These are phyloP conservation scores for Flaveria floridana DNA, from an alignment of 140 eudicot genomes.

Conservation along the genomic window DNA sequence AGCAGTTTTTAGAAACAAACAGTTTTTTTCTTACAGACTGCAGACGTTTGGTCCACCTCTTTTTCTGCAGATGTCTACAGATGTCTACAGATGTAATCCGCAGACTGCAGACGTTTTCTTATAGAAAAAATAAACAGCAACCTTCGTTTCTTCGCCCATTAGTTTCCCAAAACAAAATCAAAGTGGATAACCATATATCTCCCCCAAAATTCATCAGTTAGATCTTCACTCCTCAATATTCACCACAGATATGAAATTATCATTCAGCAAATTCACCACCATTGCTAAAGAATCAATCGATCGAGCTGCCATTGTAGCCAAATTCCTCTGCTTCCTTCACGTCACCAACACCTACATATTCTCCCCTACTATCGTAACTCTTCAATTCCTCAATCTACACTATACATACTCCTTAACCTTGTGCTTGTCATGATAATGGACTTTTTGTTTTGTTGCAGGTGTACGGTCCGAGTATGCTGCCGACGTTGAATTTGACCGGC, in stretches of 20 bases:
- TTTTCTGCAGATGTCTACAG: no score
- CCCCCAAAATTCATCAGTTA: conserved; percentile 14
- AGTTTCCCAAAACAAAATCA: conserved; percentile 8
- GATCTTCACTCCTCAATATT: background rate
- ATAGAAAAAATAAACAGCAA: no score
- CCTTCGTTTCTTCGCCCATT: no score
- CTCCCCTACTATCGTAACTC: conserved; percentile 64
- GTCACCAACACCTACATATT: conserved; percentile 64
- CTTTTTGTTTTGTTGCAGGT: conserved; percentile 44
- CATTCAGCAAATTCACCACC: conserved; percentile 37
- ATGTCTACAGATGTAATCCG: no score
- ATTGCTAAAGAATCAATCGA: conserved; percentile 50
- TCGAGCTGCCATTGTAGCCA: conserved; percentile 52
- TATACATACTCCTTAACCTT: background rate
- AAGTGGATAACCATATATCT: conserved; percentile 21
- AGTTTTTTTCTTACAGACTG: no score
- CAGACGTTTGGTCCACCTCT: no score
- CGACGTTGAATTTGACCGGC: conserved; percentile 85
- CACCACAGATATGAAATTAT: conserved; percentile 24
- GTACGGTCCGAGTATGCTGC: conserved; percentile 89
- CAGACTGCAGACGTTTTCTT: no score
- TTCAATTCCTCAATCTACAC: conserved; percentile 4
- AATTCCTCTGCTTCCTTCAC: conserved; percentile 73
- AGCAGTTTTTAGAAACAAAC: no score
- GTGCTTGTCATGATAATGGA: background rate